Base-by-base conservation (phyloP, 2,329 filamentous ascomycete species). In the Scytalidium sp. region DNA sequence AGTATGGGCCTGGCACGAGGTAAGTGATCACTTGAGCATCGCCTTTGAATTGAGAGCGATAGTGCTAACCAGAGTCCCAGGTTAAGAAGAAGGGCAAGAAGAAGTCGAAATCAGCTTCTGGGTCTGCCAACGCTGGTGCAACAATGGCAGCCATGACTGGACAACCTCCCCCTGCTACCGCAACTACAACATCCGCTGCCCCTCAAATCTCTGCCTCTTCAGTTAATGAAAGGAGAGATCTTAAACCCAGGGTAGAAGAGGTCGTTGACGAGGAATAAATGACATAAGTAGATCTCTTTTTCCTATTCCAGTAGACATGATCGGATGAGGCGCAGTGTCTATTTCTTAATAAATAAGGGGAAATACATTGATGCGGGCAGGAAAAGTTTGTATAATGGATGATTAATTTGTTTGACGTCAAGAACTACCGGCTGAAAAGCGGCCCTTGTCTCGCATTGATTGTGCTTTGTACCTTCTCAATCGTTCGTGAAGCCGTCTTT, bases 1-100 rank as follows among this genome's bases (percentile, higher is more conserved):
- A 19, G 73, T 96, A 5, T 99, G 94, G 93, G 94, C 90, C 52
- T 99, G 94, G 94, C 94, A 99, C 69, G 92, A 96, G 82, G 90
- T 95, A 66, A 70, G 81, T 70, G 41, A 7, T 15, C 20, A 7
- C 19, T 17, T 41, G 36, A 19, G 19, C 3, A 15, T 41, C 23
- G 15, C 13, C 3, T 8, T n/a, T 7, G 13, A 36, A 15, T 4
- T n/a, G 7, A 15, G 15, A 8, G 4, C 5, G 4, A 4, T n/a
- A n/a, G 15, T 36, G 32, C 32, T 36, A 36, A 36, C 32, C 17
- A 36, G 13, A 36, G 5, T 8, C 29, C 39, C 17, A 66, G 59
- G 60, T 67, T 58, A 64, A 66, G 55, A 66, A 66, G 55, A 69
- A 69, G 54, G 56, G 59, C 29, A 65, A 64, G 56, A 69, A 68